Evolutionary conservation across 352 stramenopile species (phyloP), one percentile per base, ranked within the genome.

Genomic region (Phytophthora hibernalis): DNA sequence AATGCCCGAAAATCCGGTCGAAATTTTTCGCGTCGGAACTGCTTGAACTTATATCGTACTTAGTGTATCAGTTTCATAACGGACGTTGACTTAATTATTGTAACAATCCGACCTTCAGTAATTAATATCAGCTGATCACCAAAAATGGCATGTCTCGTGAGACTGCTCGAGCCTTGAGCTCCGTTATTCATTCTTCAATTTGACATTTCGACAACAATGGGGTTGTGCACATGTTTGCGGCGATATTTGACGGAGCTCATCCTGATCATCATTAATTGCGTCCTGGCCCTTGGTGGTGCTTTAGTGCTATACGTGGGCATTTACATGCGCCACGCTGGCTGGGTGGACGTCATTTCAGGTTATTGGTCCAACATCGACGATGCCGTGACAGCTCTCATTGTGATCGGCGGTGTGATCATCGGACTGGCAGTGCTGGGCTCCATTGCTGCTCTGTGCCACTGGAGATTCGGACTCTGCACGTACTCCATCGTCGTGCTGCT

Each of bases 401-500:
- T 81, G 31, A 53, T 91, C 11, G 84, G 82, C 35, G 54, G 50
- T 13, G 66, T 88, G 22, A 79, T 91, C 68, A 83, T 88, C 51
- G 79, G 64, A 20, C 65, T 93, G 22, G 79, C 82, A 18, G 59
- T 83, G 51, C 66, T 91, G 8, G 82, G 85, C 15, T 78, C 78
- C 50, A 65, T 93, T 51, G 76, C 78, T 9, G 78, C 85, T 18
- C 55, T 78, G 38, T 91, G 71, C 38, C 80, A 74, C 31, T 90
- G 77, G 79, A 79, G 74, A 31, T 67, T 76, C 11, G 75, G 82
- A 0, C 78, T 93, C 24, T 75, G 82, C 40, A 59, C 87, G 30
- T 93, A 93, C 68, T 48, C 76, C 43, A 73, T 82, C 35, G 30
- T 89, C 18, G 68, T 91, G 52, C 62, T 81, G 54, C 37, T 92